Evolutionary conservation across 2,329 filamentous ascomycete species (phyloP).

Genomic region (Ceratocystis variospora): DNA sequence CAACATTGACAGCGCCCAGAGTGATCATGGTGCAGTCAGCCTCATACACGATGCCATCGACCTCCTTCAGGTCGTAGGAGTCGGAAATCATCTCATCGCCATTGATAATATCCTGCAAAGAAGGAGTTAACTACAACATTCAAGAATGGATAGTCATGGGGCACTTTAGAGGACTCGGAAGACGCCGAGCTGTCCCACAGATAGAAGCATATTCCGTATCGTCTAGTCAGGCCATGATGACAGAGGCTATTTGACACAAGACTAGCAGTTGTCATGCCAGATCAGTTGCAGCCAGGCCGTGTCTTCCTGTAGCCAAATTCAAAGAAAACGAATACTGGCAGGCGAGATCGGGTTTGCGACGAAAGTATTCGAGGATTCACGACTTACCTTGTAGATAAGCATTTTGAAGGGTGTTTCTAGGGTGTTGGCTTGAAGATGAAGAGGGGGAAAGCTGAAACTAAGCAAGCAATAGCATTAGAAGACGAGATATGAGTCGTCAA

Average conservation of each 20-base stretch:
- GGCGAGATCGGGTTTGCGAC: neutral
- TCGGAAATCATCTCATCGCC: slow-evolving; percentile 96
- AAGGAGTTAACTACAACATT: slow-evolving; percentile 7
- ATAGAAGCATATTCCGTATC: too few species aligned
- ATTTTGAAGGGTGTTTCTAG: slow-evolving; percentile 40
- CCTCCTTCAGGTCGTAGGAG: slow-evolving; percentile 69
- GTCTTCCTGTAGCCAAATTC: neutral
- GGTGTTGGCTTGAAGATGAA: slow-evolving; percentile 8
- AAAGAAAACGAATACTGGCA: neutral
- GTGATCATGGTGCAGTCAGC: slow-evolving; percentile 84
- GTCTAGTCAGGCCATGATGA: too few species aligned
- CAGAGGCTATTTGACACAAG: too few species aligned
- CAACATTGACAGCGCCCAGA: slow-evolving; percentile 57
- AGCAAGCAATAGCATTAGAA: neutral
- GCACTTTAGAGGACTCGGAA: neutral
- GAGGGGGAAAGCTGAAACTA: neutral
- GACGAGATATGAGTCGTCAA: neutral
- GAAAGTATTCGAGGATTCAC: neutral
- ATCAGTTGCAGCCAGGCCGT: neutral
- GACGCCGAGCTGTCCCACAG: too few species aligned
- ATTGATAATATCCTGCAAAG: slow-evolving; percentile 64
- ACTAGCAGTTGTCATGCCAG: neutral
- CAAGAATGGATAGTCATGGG: neutral
- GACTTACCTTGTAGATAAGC: slow-evolving; percentile 57
- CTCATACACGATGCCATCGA: slow-evolving; percentile 75